phyloP scores from a whole-genome alignment of 192 early-diverging fungal species.

The Dimargaris xerosporica region DNA sequence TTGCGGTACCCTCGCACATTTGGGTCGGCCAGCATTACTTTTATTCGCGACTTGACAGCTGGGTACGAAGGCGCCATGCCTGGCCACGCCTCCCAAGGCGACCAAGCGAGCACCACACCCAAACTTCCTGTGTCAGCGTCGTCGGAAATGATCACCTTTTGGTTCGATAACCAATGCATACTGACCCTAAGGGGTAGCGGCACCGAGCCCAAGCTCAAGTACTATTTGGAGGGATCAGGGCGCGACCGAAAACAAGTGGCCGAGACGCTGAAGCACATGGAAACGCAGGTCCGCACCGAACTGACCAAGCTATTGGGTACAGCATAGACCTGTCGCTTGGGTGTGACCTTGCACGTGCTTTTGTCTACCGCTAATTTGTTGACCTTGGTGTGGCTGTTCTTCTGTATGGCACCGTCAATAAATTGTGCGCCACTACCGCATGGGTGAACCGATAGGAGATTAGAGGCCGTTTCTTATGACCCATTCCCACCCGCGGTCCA shows the following conservation, averaged over 20 bases:
- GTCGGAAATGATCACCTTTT: conserved; percentile 88
- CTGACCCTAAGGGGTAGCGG: conserved; percentile 54
- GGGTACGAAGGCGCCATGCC: conserved; percentile 65
- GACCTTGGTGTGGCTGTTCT: no score
- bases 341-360: no score
- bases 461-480: no score
- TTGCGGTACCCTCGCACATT: conserved; percentile 58
- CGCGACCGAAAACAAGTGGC: conserved; percentile 28
- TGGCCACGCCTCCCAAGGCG: background rate
- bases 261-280: conserved; percentile 31
- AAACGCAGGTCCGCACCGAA: conserved; percentile 30
- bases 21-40: conserved; percentile 45
- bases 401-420: no score
- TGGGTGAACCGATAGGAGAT: no score
- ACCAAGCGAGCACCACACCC: conserved; percentile 31
- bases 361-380: no score
- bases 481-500: no score
- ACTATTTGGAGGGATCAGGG: conserved; percentile 50
- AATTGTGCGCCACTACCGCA: no score
- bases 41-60: conserved; percentile 74
- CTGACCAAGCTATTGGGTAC: conserved; percentile 14
- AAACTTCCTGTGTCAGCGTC: conserved; percentile 52
- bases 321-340: no score
- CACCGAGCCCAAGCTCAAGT: conserved; percentile 88
- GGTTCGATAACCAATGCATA: conserved; percentile 47